Evolutionary conservation across 192 early-diverging fungal genomes (phyloP).

Genomic region (Jimgerdemannia flammicorona): DNA sequence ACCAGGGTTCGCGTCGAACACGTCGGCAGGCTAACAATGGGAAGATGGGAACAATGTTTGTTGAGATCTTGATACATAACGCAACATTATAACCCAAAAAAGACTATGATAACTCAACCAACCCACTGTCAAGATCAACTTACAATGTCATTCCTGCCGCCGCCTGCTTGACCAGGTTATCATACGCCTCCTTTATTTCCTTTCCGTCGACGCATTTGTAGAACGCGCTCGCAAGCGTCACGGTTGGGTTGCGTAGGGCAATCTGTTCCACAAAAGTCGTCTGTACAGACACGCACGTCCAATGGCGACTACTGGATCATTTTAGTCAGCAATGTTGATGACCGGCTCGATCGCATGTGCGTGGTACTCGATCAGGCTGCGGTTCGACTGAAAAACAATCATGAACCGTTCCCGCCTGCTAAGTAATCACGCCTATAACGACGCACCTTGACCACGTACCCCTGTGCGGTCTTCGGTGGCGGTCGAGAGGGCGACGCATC

Average conservation of each 20-base stretch:
- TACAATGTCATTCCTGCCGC: conserved; percentile 2
- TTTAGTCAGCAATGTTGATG: background rate
- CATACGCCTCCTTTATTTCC: conserved; percentile 5
- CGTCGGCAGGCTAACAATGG: background rate
- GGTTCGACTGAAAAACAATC: too few relatives aligned
- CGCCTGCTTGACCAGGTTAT: conserved; percentile 1
- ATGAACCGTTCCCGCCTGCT: background rate
- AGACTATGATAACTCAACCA: too few relatives aligned
- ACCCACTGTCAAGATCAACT: too few relatives aligned
- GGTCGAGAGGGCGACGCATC: background rate
- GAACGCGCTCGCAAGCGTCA: too few relatives aligned
- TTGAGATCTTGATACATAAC: too few relatives aligned
- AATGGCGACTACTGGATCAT: background rate
- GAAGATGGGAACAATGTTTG: too few relatives aligned
- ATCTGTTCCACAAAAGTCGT: too few relatives aligned
- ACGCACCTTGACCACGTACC: background rate
- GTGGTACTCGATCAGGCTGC: background rate
- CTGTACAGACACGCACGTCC: background rate
- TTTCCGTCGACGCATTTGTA: background rate
- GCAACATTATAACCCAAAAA: too few relatives aligned
- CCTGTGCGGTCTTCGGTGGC: background rate
- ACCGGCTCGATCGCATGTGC: background rate
- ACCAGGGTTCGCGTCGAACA: background rate
- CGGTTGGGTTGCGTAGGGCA: conserved; percentile 2
- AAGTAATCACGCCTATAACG: background rate